Base-by-base conservation (phyloP, 345 rosid genomes). In the Camelina laxa region DNA sequence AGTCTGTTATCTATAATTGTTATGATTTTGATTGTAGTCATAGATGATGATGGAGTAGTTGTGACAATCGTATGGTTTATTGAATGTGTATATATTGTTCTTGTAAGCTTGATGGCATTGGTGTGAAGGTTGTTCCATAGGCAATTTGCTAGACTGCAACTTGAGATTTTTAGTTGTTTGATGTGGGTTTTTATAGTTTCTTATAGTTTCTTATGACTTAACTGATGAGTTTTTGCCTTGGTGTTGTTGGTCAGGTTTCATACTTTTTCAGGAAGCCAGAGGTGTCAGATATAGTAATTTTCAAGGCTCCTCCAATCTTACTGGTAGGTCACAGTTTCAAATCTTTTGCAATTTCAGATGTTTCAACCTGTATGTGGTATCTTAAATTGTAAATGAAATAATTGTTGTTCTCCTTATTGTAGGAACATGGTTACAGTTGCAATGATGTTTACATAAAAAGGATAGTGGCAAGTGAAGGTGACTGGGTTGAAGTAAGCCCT, bases 391-490 rank as follows among this genome's bases (percentile, higher is more conserved):
- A 19, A 7, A 33, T 3, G 14, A 62, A 57, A 49, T 38, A 27
- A 53, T 15, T 62, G 53, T 60, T 61, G 54, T 7, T 44, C 50
- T 59, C 19, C 63, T 68, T 48, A 42, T 71, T 54, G 72, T 56
- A 93, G 98, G 91, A 91, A 62, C 0, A 75, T 69, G 93, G 89
- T 44, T 89, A 50, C 77, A 84, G 79, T 51, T 67, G 81, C 15
- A 82, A 80, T 19, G 97, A 86, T 72, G 96, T 87, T 11, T 89
- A 82, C 80, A 88, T 94, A 15, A 94, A 94, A 77, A 91, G 98
- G 80, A 82, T 94, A 42, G 98, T 94, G 64, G 98, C 98, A 33
- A 91, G 82, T 80, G 95, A 86, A 67, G 95, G 97, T 59, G 98
- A 94, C 70, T 75, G 65, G 81, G 97, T 94, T 60, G 87, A 91